These are phyloP conservation scores for Corymbia citriodora DNA, from an alignment of 441 rosid species.

Conservation along the genomic window DNA sequence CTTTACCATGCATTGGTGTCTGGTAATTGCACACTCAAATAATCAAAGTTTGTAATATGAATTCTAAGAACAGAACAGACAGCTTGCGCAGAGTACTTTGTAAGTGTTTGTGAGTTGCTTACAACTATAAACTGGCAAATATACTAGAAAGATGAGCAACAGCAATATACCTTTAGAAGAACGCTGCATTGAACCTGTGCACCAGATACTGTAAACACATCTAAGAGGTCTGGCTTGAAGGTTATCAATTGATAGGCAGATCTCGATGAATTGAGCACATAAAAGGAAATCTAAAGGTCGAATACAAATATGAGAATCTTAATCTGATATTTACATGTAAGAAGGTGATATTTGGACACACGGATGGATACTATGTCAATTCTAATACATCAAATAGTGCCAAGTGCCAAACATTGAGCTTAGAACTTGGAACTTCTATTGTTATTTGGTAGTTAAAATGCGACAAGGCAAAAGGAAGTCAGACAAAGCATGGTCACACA, in stretches of 20 bases:
- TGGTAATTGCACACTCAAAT: slow-evolving; percentile 52
- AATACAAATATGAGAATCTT: background rate
- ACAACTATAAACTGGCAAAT: background rate
- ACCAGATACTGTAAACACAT: slow-evolving; percentile 42
- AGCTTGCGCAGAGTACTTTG: slow-evolving; percentile 24
- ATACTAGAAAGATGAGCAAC: background rate
- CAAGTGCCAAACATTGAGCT: no score
- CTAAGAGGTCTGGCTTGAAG: slow-evolving; percentile 63
- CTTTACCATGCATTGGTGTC: slow-evolving; percentile 70
- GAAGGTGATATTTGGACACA: background rate
- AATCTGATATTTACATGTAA: background rate
- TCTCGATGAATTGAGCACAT: slow-evolving; percentile 69
- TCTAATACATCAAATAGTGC: background rate
- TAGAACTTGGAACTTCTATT: no score
- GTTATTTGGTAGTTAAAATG: no score
- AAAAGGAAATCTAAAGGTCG: slow-evolving; percentile 45
- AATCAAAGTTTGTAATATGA: slow-evolving; percentile 56
- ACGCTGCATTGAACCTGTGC: slow-evolving; percentile 68
- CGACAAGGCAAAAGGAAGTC: background rate
- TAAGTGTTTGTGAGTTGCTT: background rate
- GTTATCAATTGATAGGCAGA: slow-evolving; percentile 69
- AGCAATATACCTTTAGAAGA: slow-evolving; percentile 56
- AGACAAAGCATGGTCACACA: background rate
- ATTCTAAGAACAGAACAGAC: slow-evolving; percentile 81
- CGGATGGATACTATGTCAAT: fast-evolving